phyloP scores from a whole-genome alignment of 78 protist species.

The Cyanophora paradoxa region DNA sequence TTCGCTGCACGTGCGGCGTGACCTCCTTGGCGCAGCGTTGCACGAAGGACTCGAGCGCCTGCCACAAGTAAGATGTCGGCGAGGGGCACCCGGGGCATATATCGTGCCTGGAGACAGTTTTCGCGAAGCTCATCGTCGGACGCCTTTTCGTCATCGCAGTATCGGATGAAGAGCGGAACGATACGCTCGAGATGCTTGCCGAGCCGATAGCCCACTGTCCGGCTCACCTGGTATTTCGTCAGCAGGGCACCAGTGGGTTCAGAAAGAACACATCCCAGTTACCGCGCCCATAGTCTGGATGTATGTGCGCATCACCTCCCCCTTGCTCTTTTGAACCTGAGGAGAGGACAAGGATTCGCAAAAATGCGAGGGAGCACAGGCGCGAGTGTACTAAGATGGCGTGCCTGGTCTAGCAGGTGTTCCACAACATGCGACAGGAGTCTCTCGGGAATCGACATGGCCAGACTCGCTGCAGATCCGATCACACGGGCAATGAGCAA shows the following conservation, averaged over 20 bases:
- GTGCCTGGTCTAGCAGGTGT: background rate
- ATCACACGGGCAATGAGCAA: too few species aligned
- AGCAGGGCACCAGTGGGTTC: too few species aligned
- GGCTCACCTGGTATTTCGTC: too few species aligned
- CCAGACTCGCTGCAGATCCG: too few species aligned
- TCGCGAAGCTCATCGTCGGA: slow-evolving; percentile 70
- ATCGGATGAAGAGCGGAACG: slow-evolving; percentile 17
- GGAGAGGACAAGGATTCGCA: too few species aligned
- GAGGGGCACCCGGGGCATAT: background rate
- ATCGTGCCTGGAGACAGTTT: slow-evolving; percentile 52
- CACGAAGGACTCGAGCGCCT: slow-evolving; percentile 62
- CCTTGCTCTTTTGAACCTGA: too few species aligned
- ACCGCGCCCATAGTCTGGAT: slow-evolving; percentile 25
- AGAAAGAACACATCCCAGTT: too few species aligned
- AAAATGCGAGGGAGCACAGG: too few species aligned
- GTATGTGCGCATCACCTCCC: slow-evolving; percentile 8
- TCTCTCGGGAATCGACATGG: background rate
- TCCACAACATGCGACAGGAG: background rate
- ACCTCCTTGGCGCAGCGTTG: slow-evolving; percentile 56
- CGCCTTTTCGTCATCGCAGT: background rate
- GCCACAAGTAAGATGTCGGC: too few species aligned
- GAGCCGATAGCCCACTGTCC: too few species aligned
- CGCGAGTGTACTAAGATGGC: too few species aligned
- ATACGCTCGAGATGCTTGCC: slow-evolving; percentile 12
- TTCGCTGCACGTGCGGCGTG: slow-evolving; percentile 13